phyloP scores from a whole-genome alignment of 805 yeast species.

The Millerago galiae region DNA sequence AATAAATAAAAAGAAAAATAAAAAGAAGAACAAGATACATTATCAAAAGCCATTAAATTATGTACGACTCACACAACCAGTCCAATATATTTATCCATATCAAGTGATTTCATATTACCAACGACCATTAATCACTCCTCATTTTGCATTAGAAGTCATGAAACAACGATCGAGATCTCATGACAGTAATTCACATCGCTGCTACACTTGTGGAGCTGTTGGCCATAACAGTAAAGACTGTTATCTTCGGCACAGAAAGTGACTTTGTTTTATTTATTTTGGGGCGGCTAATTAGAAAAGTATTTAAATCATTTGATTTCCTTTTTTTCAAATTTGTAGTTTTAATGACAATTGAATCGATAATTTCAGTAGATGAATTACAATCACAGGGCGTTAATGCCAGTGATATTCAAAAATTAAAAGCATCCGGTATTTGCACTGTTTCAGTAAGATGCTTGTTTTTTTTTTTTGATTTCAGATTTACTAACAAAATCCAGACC shows the following conservation, averaged over 20 bases:
- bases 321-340: too few species aligned
- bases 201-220: constrained; percentile 12
- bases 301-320: background rate
- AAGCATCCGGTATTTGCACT: constrained; percentile 61
- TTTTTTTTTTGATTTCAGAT: too few species aligned
- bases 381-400: constrained; percentile 66
- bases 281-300: constrained; percentile 1
- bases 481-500: constrained; percentile 25
- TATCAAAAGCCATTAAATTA: background rate
- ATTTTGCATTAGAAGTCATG: constrained; percentile 8
- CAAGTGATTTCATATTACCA: background rate
- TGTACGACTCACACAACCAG: too few species aligned
- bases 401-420: constrained; percentile 64
- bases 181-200: background rate
- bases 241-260: background rate
- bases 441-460: constrained; percentile 57
- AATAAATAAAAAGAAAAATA: background rate
- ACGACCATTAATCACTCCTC: constrained; percentile 4
- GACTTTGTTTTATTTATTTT: too few species aligned
- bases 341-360: constrained; percentile 11
- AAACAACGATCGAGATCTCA: constrained; percentile 3
- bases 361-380: constrained; percentile 38
- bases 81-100: background rate
- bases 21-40: background rate
- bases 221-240: constrained; percentile 17